phyloP scores from a whole-genome alignment of 441 rosid species.

The Lepidium campestre region DNA sequence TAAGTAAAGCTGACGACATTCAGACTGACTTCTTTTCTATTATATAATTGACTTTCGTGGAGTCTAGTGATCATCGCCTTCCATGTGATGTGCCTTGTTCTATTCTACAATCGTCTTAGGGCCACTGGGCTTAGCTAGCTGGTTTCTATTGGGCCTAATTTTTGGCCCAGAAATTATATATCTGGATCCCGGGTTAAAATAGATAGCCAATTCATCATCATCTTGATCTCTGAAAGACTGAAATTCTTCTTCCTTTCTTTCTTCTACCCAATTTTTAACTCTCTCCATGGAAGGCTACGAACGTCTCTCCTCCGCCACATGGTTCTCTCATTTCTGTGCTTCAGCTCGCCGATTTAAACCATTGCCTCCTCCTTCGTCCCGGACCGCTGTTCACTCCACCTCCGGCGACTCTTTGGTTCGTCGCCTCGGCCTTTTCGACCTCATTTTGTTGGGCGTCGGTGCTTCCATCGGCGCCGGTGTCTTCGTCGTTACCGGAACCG shows the following conservation, averaged over 20 bases:
- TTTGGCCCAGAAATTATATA: background rate
- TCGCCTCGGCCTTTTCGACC: constrained; percentile 80
- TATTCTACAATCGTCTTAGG: background rate
- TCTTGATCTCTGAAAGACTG: background rate
- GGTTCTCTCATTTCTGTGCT: constrained; percentile 57
- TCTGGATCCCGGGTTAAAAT: background rate
- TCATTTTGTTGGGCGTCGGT: constrained; percentile 78
- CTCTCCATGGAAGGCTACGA: constrained; percentile 27
- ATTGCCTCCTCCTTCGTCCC: constrained; percentile 32
- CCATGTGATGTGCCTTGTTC: background rate
- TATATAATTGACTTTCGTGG: background rate
- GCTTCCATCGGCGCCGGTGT: constrained; percentile 98
- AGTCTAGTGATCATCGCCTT: background rate
- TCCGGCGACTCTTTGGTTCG: constrained; percentile 59
- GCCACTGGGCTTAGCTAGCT: background rate
- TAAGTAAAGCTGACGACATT: background rate
- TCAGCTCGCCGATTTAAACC: constrained; percentile 74
- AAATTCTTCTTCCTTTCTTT: background rate
- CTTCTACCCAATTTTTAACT: background rate
- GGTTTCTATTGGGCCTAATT: background rate
- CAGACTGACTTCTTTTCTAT: background rate
- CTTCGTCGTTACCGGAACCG: constrained; percentile 94
- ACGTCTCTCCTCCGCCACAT: constrained; percentile 36
- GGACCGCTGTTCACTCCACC: constrained; percentile 24
- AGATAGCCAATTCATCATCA: background rate